A percentile compares a stretch with the other conserved stretches of the same genome.
Evolutionary conservation across 495 filamentous ascomycete species (phyloP).

Genomic region (Aspergillus diversus): DNA sequence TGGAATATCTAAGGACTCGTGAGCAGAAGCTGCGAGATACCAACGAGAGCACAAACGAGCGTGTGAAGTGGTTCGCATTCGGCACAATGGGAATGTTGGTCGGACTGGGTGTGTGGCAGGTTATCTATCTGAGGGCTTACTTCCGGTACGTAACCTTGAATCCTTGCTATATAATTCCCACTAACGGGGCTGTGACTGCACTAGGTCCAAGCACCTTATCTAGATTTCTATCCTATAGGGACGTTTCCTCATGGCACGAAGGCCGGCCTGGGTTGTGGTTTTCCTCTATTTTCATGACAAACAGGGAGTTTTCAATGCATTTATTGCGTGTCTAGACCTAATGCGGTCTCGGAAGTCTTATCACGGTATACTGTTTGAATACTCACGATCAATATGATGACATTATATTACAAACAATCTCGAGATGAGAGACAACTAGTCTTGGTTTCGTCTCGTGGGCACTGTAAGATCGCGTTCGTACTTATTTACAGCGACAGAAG

Average conservation of each 20-base stretch:
- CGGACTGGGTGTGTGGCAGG: slow-evolving; percentile 92
- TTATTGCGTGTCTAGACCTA: slow-evolving; percentile 30
- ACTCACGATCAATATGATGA: slow-evolving; percentile 49
- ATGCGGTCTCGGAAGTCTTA: slow-evolving; percentile 32
- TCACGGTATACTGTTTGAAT: slow-evolving; percentile 41
- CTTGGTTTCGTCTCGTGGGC: background rate
- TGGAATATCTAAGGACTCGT: slow-evolving; percentile 86
- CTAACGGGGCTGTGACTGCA: background rate
- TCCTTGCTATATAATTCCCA: background rate
- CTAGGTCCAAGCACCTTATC: slow-evolving; percentile 83
- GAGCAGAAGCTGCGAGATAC: slow-evolving; percentile 98
- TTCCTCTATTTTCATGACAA: slow-evolving; percentile 29
- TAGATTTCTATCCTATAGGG: slow-evolving; percentile 40
- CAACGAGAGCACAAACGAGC: slow-evolving; percentile 98
- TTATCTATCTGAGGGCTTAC: slow-evolving; percentile 95
- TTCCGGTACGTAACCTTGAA: slow-evolving; percentile 68
- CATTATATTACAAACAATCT: slow-evolving; percentile 30
- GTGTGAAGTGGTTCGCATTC: slow-evolving; percentile 98
- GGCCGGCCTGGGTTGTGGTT: slow-evolving; percentile 20
- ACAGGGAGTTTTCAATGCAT: slow-evolving; percentile 37
- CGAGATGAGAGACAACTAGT: background rate
- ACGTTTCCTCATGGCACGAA: slow-evolving; percentile 17
- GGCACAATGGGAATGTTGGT: slow-evolving; percentile 93
- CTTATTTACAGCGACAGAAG: background rate
- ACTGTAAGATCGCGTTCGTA: background rate